Conservation (phyloP, 345 rosid genomes). For the Arabidopsis arenosa region DNA sequence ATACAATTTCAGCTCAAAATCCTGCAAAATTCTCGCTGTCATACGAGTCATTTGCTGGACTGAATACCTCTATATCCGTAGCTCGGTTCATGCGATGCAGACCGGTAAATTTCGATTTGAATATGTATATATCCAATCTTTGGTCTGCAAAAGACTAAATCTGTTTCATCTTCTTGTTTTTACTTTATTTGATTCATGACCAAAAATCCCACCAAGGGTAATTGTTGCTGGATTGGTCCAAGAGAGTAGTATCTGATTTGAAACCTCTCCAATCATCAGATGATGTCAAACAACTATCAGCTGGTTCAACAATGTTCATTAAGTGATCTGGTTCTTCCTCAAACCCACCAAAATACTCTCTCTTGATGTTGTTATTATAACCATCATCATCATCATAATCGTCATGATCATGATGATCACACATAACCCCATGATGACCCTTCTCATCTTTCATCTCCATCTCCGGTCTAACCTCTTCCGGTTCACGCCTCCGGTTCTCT, state of each 20-base stretch:
- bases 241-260: slow-evolving; percentile 58
- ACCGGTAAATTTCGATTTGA: slow-evolving; percentile 4
- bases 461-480: slow-evolving; percentile 40
- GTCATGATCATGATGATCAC: slow-evolving; percentile 33
- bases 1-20: slow-evolving; percentile 23
- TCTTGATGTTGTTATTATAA: slow-evolving; percentile 54
- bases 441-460: slow-evolving; percentile 45
- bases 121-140: slow-evolving; percentile 4
- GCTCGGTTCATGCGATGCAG: slow-evolving; percentile 12
- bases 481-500: slow-evolving; percentile 40
- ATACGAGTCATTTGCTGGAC: slow-evolving; percentile 16
- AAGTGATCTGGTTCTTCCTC: slow-evolving; percentile 62
- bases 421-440: slow-evolving; percentile 47
- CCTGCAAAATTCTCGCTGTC: slow-evolving; percentile 21
- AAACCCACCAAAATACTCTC: slow-evolving; percentile 60
- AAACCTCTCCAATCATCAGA: slow-evolving; percentile 74
- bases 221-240: slow-evolving; percentile 55
- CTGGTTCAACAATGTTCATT: slow-evolving; percentile 60
- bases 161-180: neutral
- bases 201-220: slow-evolving; percentile 85
- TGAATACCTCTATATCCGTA: slow-evolving; percentile 21
- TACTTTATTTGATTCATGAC: slow-evolving; percentile 46
- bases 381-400: slow-evolving; percentile 12
- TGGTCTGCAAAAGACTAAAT: neutral
- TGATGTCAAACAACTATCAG: slow-evolving; percentile 69